These are phyloP conservation scores for Nemania sp. DNA, from an alignment of 2,329 filamentous ascomycete species.

Conservation along the genomic window DNA sequence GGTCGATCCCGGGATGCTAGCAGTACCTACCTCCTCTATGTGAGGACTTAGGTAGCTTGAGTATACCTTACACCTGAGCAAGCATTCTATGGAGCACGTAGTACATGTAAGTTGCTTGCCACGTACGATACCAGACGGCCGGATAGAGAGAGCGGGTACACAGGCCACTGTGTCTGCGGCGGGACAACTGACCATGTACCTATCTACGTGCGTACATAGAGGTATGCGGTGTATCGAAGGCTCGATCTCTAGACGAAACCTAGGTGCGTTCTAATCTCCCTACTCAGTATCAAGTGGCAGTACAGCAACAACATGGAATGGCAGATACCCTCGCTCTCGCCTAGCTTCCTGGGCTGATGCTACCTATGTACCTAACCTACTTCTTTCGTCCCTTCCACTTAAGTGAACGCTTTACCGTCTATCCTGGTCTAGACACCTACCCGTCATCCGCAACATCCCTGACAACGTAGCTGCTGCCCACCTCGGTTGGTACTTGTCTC, in stretches of 20 bases:
- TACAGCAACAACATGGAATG: neutral
- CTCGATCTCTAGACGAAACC: conserved; percentile 3
- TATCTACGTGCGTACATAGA: neutral
- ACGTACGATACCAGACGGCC: neutral
- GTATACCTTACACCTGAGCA: too few relatives aligned
- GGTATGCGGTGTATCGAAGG: neutral
- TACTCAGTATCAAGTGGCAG: neutral
- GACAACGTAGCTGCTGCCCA: too few relatives aligned
- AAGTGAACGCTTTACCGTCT: conserved; percentile 19
- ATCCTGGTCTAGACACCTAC: conserved; percentile 15
- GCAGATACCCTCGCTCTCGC: neutral
- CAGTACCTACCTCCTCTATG: too few relatives aligned
- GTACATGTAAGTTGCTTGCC: too few relatives aligned
- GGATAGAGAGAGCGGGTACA: neutral
- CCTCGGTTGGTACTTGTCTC: too few relatives aligned
- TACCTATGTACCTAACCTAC: neutral
- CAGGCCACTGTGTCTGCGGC: too few relatives aligned
- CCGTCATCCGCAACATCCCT: neutral
- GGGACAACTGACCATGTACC: too few relatives aligned
- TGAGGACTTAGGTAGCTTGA: too few relatives aligned
- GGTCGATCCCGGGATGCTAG: too few relatives aligned
- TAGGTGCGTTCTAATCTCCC: conserved; percentile 5
- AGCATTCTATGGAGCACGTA: too few relatives aligned
- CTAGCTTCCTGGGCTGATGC: conserved; percentile 4
- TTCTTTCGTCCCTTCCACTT: neutral